Conservation (phyloP, 2,329 filamentous ascomycete genomes). For the Neoascochyta sp. region DNA sequence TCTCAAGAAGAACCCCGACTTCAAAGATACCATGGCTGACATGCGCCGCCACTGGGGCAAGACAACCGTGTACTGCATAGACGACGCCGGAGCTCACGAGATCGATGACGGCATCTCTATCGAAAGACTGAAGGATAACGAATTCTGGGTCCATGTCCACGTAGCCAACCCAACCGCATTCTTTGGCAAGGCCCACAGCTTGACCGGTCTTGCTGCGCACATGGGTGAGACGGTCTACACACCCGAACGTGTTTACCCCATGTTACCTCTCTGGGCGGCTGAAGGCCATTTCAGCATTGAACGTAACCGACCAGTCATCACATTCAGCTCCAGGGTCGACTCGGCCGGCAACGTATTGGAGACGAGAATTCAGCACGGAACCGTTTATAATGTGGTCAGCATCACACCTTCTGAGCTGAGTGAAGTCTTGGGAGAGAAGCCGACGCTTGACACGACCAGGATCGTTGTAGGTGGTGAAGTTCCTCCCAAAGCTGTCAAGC, state of each 20-base stretch:
- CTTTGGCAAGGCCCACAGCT: conserved; percentile 56
- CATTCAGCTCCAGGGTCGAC: conserved; percentile 57
- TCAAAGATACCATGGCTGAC: conserved; percentile 54
- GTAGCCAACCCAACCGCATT: conserved; percentile 74
- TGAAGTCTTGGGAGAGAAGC: conserved; percentile 35
- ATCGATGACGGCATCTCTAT: conserved; percentile 79
- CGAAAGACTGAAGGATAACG: conserved; percentile 52
- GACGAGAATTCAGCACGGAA: conserved; percentile 52
- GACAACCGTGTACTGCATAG: conserved; percentile 69
- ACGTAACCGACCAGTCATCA: conserved; percentile 54
- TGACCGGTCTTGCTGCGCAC: conserved; percentile 60
- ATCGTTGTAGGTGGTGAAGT: conserved; percentile 27
- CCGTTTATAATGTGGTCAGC: conserved; percentile 52
- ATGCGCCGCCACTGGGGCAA: conserved; percentile 58
- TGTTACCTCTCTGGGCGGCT: conserved; percentile 52
- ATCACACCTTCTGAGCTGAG: conserved; percentile 47
- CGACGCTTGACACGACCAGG: conserved; percentile 11
- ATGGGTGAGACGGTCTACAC: conserved; percentile 56
- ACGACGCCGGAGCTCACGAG: conserved; percentile 61
- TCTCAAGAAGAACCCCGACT: conserved; percentile 26
- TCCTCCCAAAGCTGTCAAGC: conserved; percentile 1
- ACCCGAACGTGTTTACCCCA: conserved; percentile 54
- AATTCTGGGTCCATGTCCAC: conserved; percentile 75
- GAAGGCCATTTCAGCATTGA: conserved; percentile 54
- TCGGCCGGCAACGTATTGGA: conserved; percentile 52